Evolutionary conservation across 2,329 filamentous ascomycete genomes (phyloP).

Genomic region (Colletotrichum tropicicola): DNA sequence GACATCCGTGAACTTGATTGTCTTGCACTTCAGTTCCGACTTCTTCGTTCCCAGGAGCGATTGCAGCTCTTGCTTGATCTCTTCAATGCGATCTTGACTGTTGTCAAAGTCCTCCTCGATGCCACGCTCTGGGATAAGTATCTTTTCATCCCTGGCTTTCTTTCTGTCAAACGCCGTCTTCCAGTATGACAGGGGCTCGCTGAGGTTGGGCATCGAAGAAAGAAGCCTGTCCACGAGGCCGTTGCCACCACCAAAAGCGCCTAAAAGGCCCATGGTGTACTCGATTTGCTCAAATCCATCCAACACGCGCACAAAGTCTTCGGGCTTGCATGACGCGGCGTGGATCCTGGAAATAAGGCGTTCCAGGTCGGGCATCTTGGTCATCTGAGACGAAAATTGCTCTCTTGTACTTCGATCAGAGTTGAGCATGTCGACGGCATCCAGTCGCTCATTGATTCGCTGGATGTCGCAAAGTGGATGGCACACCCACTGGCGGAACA

Average conservation of each 20-base stretch:
- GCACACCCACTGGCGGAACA: conserved; percentile 97
- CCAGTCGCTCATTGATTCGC: conserved; percentile 91
- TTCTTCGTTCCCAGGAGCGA: conserved; percentile 76
- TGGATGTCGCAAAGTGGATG: conserved; percentile 88
- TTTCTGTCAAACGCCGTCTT: conserved; percentile 88
- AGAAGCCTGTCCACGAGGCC: conserved; percentile 88
- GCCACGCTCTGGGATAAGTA: conserved; percentile 85
- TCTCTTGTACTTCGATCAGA: conserved; percentile 83
- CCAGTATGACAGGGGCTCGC: conserved; percentile 81
- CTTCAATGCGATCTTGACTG: conserved; percentile 79
- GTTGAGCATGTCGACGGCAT: conserved; percentile 94
- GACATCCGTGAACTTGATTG: conserved; percentile 81
- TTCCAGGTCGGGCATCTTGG: conserved; percentile 93
- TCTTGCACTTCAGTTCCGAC: conserved; percentile 76
- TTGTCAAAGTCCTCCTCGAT: conserved; percentile 93
- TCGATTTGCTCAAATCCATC: conserved; percentile 99
- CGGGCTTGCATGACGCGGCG: conserved; percentile 86
- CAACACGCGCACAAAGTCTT: conserved; percentile 92
- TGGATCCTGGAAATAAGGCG: conserved; percentile 94
- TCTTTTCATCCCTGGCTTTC: conserved; percentile 80
- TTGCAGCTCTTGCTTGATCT: conserved; percentile 78
- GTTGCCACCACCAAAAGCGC: conserved; percentile 77
- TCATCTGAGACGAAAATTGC: conserved; percentile 86
- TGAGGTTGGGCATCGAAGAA: conserved; percentile 84
- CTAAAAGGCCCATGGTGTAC: conserved; percentile 86